Evolutionary conservation across 495 filamentous ascomycete species (phyloP), one percentile per base, ranked within the genome.

Genomic region (Aspergillus coremiiformis): DNA sequence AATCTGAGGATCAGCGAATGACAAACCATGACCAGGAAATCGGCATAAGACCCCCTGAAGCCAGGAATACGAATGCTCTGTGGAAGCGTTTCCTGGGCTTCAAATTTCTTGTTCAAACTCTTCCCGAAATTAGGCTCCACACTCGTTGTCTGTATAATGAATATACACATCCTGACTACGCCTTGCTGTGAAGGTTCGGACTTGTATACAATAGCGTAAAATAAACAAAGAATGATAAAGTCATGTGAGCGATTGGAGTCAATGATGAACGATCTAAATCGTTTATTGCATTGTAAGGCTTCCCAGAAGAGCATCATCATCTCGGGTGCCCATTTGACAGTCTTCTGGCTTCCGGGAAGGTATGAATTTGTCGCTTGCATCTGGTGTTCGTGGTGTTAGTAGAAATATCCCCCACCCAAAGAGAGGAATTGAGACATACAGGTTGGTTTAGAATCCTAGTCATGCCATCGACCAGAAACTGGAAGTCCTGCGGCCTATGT

Each of bases 271-370:
- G 90, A 92, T 44, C 94, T 77, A 70, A 99, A 97, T 44, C 94
- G 80, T 71, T 95, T 97, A 68, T 99, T 99, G 77, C 92, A 96
- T 66, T 99, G 93, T 23, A 95, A 78, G 7, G 87, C 80, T 70
- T 99, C 93, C 93, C 93, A 99, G 66, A 96, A 99, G 2, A 99
- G 79, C 78, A 97, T 90, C 32, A 97, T 82, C 75, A 95, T 96
- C 67, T 99, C 93, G 7, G 94, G 90, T 2, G 90, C 89, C 78
- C 91, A 96, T 67, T 86, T 89, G 51, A 90, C 70, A 0, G 85
- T 79, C 49, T 82, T 79, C 58, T 95, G 88, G 43, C 84, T 87
- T 5, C 92, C 90, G 1, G 93, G 92, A 7, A 98, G 81, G 65
- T 95, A 97, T 0, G 92, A 90, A 2, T 78, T 78, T 21, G 87